Evolutionary conservation across 1,139 yeast species (phyloP), one percentile per base, ranked within the genome.

Genomic region (Kazachstania sp.): DNA sequence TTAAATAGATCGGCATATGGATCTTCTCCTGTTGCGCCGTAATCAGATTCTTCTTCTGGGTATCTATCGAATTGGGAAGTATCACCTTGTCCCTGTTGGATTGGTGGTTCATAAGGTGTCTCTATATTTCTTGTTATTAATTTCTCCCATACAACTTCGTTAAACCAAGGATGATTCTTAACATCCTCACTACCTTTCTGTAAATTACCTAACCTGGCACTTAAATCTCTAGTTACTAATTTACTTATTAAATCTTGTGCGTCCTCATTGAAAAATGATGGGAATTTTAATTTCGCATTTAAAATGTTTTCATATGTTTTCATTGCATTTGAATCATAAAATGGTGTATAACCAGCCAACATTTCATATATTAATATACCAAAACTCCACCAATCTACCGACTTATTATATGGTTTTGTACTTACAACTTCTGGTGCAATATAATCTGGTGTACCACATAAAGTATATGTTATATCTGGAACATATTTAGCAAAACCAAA

Each of bases 71-170:
- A 92, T 64, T 86, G 83, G 12, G 95, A 84, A 2, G 97, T 82
- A 64, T 92, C 98, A 51, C 97, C 97, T 35, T 88, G 95, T 23
- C 97, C 97, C 28, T 92, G 81, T 47, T 90, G 87, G 57, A 92
- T 86, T n/a, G 97, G 97, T 26, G 98, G 98, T 68, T 92, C 97
- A 65, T 92, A 92, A 2, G 98, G 98, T 5, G 97, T 92, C 64
- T 92, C 98, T 51, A 92, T 92, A 60, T 86, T 95, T 63, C 92
- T 79, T 46, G 86, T 75, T 46, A 88, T 72, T 50, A 90, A 75
- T 61, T 90, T 82, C 55, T 90, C 97, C 98, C 98, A 92, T 39
- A 88, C 86, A 34, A 92, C 97, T 65, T 92, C 97, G 50, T 79
- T 73, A 64, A 92, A 92, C 97, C 97, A 92, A 0, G 92, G 83